A percentile compares a stretch with the other conserved stretches of the same genome.
These are phyloP conservation scores for Chenopodium formosanum DNA, from an alignment of 148 eudicot species.

Conservation along the genomic window DNA sequence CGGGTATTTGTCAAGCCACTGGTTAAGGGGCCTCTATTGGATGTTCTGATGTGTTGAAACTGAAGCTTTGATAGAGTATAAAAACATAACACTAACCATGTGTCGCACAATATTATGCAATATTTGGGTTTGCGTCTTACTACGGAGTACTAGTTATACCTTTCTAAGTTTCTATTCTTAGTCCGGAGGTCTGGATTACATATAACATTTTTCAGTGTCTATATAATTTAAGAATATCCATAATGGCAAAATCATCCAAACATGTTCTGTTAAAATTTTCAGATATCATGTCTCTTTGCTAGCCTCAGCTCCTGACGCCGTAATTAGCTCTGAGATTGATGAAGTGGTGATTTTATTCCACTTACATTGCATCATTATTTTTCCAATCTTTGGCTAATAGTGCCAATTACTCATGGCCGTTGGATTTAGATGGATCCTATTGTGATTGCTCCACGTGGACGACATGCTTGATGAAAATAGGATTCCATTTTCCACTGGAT, in stretches of 20 bases:
- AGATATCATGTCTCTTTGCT: neutral
- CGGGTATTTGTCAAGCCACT: too few relatives aligned
- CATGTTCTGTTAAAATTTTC: neutral
- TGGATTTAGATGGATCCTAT: neutral
- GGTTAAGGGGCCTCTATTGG: too few relatives aligned
- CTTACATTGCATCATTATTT: neutral
- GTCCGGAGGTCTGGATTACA: too few relatives aligned
- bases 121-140: too few relatives aligned
- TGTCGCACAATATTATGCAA: too few relatives aligned
- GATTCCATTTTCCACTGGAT: neutral
- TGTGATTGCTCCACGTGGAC: neutral
- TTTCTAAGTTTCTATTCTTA: too few relatives aligned
- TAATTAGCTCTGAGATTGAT: conserved; percentile 9
- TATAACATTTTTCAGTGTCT: too few relatives aligned
- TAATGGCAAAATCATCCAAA: neutral
- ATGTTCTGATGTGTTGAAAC: too few relatives aligned
- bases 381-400: neutral
- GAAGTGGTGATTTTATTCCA: neutral
- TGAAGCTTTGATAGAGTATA: too few relatives aligned
- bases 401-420: neutral
- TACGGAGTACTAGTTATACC: too few relatives aligned
- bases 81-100: too few relatives aligned
- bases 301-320: neutral
- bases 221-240: too few relatives aligned
- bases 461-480: neutral